Evolutionary conservation across 2,329 filamentous ascomycete genomes (phyloP), one percentile per base, ranked within the genome.

Genomic region (Neofusicoccum umdonicola): DNA sequence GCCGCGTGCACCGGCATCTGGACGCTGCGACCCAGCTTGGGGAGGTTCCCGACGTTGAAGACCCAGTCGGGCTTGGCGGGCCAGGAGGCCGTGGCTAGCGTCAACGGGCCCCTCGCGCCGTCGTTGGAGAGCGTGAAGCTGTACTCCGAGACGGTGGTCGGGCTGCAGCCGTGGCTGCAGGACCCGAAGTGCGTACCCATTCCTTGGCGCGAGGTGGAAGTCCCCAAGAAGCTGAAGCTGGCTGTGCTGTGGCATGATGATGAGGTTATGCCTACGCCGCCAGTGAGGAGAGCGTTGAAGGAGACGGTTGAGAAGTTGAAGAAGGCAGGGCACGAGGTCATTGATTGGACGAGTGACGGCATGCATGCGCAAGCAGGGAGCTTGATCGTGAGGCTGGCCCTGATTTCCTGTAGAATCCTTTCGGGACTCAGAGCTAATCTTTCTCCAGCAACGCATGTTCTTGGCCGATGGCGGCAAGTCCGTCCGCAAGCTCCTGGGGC

Each of bases 51-150:
- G 0, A 86, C 86, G 76, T 76, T 79, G 63, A 74, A 79, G 34
- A 80, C 79, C 11, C 69, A 84, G 47, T 87, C 85, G 1, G 87
- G 86, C 8, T 81, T 90, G 74, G 82, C 84, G 0, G 88, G 88
- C 2, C 87, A 90, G 70, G 88, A 90, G 72, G 85, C 86, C 2
- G 84, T 90, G 0, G 79, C 81, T 61, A 87, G 84, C 19, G 85
- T 89, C 39, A 88, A 89, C 67, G 88, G 88, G 0, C 88, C 88
- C 0, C 80, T 90, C 79, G 82, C 84, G 1, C 79, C 80, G 34
- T 83, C 82, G 0, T 74, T 90, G 0, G 78, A 78, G 5, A 87
- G 88, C 66, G 77, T 83, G 12, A 70, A 72, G 2, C 70, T 82
- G 57, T 83, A 77, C 65, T 73, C 76, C 2, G 76, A 78, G 66